Percentiles rank a stretch among this genome's conserved stretches.
Evolutionary conservation across 78 protist species (phyloP).

Genomic region (Capsaspora owczarzaki): DNA sequence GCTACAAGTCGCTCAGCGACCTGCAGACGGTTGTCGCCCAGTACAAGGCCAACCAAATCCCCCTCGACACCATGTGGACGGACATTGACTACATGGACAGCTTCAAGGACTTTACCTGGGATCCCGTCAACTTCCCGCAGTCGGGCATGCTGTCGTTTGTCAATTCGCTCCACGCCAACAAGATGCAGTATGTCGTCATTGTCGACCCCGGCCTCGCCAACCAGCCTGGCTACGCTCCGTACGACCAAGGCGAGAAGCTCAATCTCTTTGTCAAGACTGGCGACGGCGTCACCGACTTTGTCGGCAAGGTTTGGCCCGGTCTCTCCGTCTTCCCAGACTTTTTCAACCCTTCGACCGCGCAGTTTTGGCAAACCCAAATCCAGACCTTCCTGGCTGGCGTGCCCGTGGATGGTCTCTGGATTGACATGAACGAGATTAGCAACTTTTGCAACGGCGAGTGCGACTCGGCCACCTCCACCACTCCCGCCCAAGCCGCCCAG

Average conservation of each 20-base stretch:
- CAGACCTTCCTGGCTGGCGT: conserved; percentile 8
- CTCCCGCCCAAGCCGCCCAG: not conserved
- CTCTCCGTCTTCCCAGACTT: conserved; percentile 64
- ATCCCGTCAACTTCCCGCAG: conserved; percentile 52
- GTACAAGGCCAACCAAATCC: conserved; percentile 36
- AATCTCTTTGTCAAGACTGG: not conserved
- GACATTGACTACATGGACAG: conserved; percentile 71
- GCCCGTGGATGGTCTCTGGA: conserved; percentile 10
- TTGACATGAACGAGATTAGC: conserved; percentile 72
- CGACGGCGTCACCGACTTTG: not conserved
- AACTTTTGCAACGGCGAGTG: conserved; percentile 40
- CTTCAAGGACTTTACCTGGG: conserved; percentile 53
- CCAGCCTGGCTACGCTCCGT: conserved; percentile 21
- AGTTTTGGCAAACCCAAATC: conserved; percentile 44
- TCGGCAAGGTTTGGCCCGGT: conserved; percentile 80
- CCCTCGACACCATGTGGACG: conserved; percentile 65
- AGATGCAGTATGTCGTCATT: conserved; percentile 60
- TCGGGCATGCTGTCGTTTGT: conserved; percentile 13
- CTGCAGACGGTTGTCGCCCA: conserved; percentile 32
- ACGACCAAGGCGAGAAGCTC: conserved; percentile 15
- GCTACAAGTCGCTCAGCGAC: conserved; percentile 31
- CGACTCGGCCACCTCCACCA: not conserved
- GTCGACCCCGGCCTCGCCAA: conserved; percentile 66
- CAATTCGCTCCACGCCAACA: conserved; percentile 36
- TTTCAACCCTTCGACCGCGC: conserved; percentile 22